Base-by-base conservation (phyloP, 495 filamentous ascomycete genomes). In the Daldinia grandis region DNA sequence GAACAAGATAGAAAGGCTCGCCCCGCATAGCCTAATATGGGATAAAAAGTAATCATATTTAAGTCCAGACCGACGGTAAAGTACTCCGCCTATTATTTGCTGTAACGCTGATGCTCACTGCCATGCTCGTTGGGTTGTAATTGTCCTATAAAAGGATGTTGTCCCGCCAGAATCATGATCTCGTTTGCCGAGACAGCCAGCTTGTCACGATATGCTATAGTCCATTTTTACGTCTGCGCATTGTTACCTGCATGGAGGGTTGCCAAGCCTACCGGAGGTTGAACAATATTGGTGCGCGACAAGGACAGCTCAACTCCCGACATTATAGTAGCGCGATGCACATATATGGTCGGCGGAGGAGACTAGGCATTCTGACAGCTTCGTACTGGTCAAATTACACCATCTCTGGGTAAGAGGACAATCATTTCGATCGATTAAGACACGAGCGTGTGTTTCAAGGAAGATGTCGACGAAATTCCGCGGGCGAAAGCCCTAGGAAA, bases 401-500 rank as follows among this genome's bases (percentile, higher is more conserved):
- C 66, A 62, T 65, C 62, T 73, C 71, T 76, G 74, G 80, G 77
- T 80, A 79, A 82, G 76, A 78, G 66, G 69, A 78, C 72, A 68
- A 77, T 75, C 72, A 78, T 78, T 79, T 76, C 75, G 78, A 78
- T 76, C 74, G 72, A 66, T 69, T 58, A 78, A 64, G 70, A 76
- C 78, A 80, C 62, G 78, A 78, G 78, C 54, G 71, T 66, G 73
- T 66, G 74, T 69, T 76, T 78, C 67, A 82, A 76, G 79, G 74
- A 78, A 80, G 76, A 78, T 79, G 80, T 83, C 85, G 84, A 86
- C 78, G 71, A 82, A 82, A 87, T 78, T 84, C 84, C 80, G 78
- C 79, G 80, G 83, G 83, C 82, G 68, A 78, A 66, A 67, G 78
- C 81, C 83, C 81, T 84, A 82, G 85, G 91, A 89, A 93, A 98